Evolutionary conservation across 2,329 filamentous ascomycete species (phyloP).

Genomic region (Pezicula neosporulosa): DNA sequence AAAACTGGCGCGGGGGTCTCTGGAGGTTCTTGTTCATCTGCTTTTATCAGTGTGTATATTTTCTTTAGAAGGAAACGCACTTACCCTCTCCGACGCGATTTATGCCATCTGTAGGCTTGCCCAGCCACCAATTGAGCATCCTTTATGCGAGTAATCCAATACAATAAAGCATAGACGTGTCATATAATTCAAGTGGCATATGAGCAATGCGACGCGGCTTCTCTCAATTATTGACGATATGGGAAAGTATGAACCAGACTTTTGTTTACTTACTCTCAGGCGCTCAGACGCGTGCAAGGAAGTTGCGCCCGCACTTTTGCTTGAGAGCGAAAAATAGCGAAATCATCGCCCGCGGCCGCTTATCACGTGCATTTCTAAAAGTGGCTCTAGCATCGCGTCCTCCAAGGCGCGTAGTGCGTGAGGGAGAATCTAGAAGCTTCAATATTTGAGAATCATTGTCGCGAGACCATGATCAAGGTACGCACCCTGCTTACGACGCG

Average conservation of each 20-base stretch:
- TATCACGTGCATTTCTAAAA: no score
- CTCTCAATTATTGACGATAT: background rate
- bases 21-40: conserved; percentile 43
- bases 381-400: background rate
- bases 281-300: background rate
- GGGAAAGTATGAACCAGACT: background rate
- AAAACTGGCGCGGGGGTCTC: conserved; percentile 66
- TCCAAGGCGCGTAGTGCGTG: background rate
- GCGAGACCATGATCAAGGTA: background rate
- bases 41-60: conserved; percentile 6
- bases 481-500: background rate
- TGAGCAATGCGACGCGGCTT: background rate
- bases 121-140: conserved; percentile 31
- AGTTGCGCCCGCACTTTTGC: background rate
- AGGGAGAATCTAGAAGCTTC: background rate
- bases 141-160: conserved; percentile 1
- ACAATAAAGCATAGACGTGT: background rate
- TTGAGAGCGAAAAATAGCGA: background rate
- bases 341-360: no score
- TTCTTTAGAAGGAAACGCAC: background rate
- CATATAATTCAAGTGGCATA: conserved; percentile 5
- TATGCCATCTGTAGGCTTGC: conserved; percentile 17
- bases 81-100: conserved; percentile 19
- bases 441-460: background rate
- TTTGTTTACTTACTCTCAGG: background rate